phyloP scores from a whole-genome alignment of 1,284 basidiomycete genomes.

The Apiotrichum veenhuisii region DNA sequence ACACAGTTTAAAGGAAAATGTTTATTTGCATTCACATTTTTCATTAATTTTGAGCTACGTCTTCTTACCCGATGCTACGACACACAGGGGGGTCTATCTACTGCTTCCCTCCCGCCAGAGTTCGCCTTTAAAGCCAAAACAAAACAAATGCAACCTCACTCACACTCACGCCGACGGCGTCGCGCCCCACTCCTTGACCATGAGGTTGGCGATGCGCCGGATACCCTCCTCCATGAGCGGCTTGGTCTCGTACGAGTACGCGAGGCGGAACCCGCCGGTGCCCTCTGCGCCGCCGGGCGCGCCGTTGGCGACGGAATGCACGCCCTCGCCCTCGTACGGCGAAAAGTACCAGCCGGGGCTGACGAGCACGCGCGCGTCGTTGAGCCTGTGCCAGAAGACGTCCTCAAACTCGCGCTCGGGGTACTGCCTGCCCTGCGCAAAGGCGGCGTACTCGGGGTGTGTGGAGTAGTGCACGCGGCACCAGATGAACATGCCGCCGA shows the following conservation, averaged over 20 bases:
- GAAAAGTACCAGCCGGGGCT: conserved; percentile 30
- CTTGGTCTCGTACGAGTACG: conserved; percentile 24
- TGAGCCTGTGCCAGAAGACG: conserved; percentile 22
- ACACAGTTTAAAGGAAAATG: no score
- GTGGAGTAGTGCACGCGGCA: conserved; percentile 24
- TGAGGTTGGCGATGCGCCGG: conserved; percentile 17
- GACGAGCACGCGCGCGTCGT: conserved; percentile 20
- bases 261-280: conserved; percentile 26
- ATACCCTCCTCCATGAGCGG: conserved; percentile 23
- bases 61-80: no score
- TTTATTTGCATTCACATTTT: no score
- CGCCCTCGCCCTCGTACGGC: conserved; percentile 22
- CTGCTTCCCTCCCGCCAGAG: not conserved
- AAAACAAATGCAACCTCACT: not conserved
- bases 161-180: not conserved
- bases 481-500: conserved; percentile 43
- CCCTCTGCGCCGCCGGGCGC: conserved; percentile 20
- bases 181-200: conserved; percentile 18
- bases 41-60: no score
- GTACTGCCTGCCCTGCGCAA: not conserved
- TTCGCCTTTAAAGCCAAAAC: not conserved
- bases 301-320: conserved; percentile 6
- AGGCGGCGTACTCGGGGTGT: conserved; percentile 16
- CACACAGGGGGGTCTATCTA: no score
- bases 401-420: conserved; percentile 16